Percentiles rank a stretch among this genome's conserved stretches.
These are phyloP conservation scores for Aspergillus ochraceus DNA, from an alignment of 2,329 filamentous ascomycete species.

Conservation along the genomic window DNA sequence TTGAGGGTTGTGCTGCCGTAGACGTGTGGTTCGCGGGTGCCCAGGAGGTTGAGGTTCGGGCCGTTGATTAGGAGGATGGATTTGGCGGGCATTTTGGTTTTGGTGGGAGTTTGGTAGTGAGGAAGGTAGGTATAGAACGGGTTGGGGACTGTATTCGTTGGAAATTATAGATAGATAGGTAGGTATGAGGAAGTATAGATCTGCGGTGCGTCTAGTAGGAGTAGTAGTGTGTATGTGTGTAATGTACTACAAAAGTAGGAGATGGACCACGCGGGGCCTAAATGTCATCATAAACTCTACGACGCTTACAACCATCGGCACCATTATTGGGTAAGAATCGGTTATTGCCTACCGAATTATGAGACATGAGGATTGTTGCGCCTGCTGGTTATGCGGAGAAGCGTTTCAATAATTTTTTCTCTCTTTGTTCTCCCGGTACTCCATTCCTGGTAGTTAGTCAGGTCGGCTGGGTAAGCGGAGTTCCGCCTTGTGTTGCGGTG, in stretches of 20 bases:
- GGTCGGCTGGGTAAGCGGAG: not conserved
- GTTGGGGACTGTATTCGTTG: too few relatives aligned
- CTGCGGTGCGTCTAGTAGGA: too few relatives aligned
- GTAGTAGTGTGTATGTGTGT: too few relatives aligned
- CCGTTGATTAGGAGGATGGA: constrained; percentile 73
- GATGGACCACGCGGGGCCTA: not conserved
- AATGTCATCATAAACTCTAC: not conserved
- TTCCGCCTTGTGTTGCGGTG: not conserved
- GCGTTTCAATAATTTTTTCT: not conserved
- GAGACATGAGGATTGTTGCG: too few relatives aligned
- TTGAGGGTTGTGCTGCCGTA: constrained; percentile 70
- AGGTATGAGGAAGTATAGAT: not conserved
- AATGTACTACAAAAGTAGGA: too few relatives aligned
- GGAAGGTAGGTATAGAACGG: too few relatives aligned
- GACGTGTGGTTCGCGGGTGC: constrained; percentile 70
- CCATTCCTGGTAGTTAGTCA: too few relatives aligned
- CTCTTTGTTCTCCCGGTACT: too few relatives aligned
- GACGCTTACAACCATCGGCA: not conserved
- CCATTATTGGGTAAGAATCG: not conserved
- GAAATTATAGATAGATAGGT: too few relatives aligned
- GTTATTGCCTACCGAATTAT: too few relatives aligned
- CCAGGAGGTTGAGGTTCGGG: constrained; percentile 80
- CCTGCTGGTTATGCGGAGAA: not conserved
- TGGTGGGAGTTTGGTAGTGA: too few relatives aligned
- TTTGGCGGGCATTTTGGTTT: constrained; percentile 28